Conservation (phyloP, 305 asterid species). For the Ilex paraguariensis region DNA sequence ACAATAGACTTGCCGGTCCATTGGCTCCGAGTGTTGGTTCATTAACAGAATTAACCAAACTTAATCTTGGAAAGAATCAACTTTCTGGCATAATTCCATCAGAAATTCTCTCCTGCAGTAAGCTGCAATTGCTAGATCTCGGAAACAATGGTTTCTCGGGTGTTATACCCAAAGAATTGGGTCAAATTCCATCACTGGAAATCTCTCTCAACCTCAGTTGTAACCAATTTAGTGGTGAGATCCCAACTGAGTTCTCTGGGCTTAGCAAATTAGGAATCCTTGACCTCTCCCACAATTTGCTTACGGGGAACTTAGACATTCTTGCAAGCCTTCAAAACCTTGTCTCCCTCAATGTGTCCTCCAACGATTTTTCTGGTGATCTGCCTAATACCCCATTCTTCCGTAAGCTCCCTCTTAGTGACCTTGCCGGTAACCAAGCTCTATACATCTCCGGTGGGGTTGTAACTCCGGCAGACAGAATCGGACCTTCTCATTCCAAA, state of each 20-base stretch:
- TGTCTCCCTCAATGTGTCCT: conserved; percentile 79
- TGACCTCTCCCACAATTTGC: conserved; percentile 84
- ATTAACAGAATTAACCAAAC: conserved; percentile 66
- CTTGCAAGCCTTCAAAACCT: conserved; percentile 73
- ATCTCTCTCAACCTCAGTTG: conserved; percentile 88
- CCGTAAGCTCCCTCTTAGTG: conserved; percentile 59
- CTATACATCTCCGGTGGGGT: conserved; percentile 58
- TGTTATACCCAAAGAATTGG: conserved; percentile 61
- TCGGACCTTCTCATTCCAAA: conserved; percentile 34
- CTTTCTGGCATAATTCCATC: conserved; percentile 73
- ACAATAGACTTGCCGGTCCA: conserved; percentile 60
- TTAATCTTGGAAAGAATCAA: conserved; percentile 64
- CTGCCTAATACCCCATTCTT: conserved; percentile 81
- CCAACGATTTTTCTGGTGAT: conserved; percentile 74
- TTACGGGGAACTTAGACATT: conserved; percentile 55
- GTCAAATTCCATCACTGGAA: conserved; percentile 76
- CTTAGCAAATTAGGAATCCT: conserved; percentile 67
- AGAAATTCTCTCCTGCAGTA: conserved; percentile 64
- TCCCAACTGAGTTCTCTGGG: conserved; percentile 68
- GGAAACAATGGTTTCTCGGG: conserved; percentile 77
- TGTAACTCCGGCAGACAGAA: conserved; percentile 41
- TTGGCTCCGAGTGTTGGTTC: conserved; percentile 52
- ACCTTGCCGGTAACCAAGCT: conserved; percentile 62
- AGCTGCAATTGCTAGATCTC: conserved; percentile 76
- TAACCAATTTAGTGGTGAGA: conserved; percentile 65